phyloP scores from a whole-genome alignment of 2,329 filamentous ascomycete species.

The Colletotrichum horii region DNA sequence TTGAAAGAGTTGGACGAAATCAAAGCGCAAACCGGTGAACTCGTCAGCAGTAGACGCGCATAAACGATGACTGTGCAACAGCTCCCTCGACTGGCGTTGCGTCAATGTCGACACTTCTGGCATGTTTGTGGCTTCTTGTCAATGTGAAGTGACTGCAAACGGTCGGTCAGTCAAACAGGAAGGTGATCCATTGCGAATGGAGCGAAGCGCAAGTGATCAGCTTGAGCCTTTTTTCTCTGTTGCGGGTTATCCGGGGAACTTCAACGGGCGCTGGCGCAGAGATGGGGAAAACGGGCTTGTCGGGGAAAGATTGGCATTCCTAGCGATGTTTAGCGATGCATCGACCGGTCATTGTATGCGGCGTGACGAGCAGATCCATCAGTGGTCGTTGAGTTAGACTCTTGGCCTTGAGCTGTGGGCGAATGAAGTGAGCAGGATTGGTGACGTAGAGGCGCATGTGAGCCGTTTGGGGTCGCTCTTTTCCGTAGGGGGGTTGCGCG shows the following conservation, averaged over 20 bases:
- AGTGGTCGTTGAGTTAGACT: conserved; percentile 20
- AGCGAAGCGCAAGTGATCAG: neutral
- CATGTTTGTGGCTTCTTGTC: neutral
- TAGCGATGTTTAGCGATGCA: neutral
- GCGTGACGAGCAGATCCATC: conserved; percentile 11
- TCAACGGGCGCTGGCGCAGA: neutral
- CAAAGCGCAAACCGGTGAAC: neutral
- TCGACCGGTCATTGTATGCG: neutral
- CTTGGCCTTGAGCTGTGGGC: conserved; percentile 7
- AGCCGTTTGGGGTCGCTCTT: neutral
- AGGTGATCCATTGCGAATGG: neutral
- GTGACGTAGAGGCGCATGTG: conserved; percentile 13
- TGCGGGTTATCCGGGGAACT: neutral
- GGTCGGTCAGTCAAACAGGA: neutral
- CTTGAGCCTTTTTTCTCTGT: neutral
- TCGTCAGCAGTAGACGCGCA: neutral
- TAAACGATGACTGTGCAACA: neutral
- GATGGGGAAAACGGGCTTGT: neutral
- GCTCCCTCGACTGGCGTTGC: neutral
- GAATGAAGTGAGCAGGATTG: conserved; percentile 1
- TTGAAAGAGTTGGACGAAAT: neutral
- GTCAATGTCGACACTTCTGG: neutral
- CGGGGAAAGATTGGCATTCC: conserved; percentile 3
- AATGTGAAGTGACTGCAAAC: neutral
- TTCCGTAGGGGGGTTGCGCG: neutral